Evolutionary conservation across 768 basidiomycete species (phyloP).

Genomic region (Suillus fuscotomentosus): DNA sequence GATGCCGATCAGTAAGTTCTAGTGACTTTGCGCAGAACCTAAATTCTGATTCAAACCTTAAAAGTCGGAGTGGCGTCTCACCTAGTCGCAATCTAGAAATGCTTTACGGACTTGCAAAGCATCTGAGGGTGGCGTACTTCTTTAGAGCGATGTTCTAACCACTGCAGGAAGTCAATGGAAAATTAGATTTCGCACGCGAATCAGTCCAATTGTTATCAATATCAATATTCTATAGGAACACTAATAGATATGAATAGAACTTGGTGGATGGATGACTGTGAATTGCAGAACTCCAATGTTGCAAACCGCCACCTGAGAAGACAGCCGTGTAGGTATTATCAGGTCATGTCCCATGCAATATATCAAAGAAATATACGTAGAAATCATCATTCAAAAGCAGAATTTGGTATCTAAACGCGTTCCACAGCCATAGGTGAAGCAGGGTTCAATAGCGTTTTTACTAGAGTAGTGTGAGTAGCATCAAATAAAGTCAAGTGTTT

Average conservation of each 20-base stretch:
- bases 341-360: constrained; percentile 1
- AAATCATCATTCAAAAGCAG: constrained; percentile 3
- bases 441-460: constrained; percentile 23
- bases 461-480: constrained; percentile 24
- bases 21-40: too few species aligned
- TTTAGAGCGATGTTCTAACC: too few species aligned
- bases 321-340: background rate
- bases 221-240: background rate
- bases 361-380: background rate
- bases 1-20: background rate
- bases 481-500: constrained; percentile 12
- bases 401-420: constrained; percentile 12
- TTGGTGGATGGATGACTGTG: background rate
- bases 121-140: too few species aligned
- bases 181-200: background rate
- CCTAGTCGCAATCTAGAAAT: too few species aligned
- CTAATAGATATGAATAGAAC: background rate
- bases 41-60: background rate
- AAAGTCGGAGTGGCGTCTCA: too few species aligned
- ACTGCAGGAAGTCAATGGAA: too few species aligned
- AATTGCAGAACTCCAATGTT: background rate
- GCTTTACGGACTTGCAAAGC: too few species aligned
- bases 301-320: background rate
- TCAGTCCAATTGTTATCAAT: background rate
- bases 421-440: constrained; percentile 30